Conservation (phyloP, 1,284 basidiomycete species). For the Melampsora larici-populina region DNA sequence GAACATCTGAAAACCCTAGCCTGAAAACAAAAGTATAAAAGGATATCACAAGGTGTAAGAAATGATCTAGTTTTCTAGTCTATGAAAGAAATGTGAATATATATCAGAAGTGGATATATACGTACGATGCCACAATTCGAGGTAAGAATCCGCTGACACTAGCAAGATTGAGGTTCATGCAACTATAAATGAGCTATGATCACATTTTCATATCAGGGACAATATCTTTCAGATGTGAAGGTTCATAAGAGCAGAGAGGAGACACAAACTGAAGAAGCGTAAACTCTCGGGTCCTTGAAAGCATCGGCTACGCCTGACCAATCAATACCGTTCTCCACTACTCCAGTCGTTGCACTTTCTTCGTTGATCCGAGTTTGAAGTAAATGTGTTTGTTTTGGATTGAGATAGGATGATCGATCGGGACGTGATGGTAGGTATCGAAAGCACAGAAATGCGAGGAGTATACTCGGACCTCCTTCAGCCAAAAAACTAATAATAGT, state of each 20-base stretch:
- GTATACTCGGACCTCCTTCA: too few species aligned
- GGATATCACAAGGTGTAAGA: background rate
- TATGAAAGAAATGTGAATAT: background rate
- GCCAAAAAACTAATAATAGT: too few species aligned
- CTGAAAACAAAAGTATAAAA: background rate
- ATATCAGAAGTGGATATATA: background rate
- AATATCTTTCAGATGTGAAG: too few species aligned
- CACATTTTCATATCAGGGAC: background rate
- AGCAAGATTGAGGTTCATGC: slow-evolving; percentile 23
- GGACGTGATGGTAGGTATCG: too few species aligned
- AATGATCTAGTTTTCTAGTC: background rate
- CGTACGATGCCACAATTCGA: slow-evolving; percentile 6
- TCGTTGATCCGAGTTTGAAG: too few species aligned
- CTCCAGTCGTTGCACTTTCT: too few species aligned
- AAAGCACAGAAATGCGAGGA: too few species aligned
- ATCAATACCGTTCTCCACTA: too few species aligned
- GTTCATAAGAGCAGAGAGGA: background rate
- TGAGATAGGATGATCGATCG: too few species aligned
- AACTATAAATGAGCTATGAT: slow-evolving; percentile 16
- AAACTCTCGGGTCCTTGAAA: slow-evolving; percentile 7
- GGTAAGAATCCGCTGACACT: slow-evolving; percentile 29
- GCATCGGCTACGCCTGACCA: background rate
- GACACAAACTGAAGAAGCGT: slow-evolving; percentile 16
- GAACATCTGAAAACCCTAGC: background rate
- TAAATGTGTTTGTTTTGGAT: too few species aligned